Evolutionary conservation across 306 rosid species (phyloP), one percentile per base, ranked within the genome.

Genomic region (Quercus cerris): DNA sequence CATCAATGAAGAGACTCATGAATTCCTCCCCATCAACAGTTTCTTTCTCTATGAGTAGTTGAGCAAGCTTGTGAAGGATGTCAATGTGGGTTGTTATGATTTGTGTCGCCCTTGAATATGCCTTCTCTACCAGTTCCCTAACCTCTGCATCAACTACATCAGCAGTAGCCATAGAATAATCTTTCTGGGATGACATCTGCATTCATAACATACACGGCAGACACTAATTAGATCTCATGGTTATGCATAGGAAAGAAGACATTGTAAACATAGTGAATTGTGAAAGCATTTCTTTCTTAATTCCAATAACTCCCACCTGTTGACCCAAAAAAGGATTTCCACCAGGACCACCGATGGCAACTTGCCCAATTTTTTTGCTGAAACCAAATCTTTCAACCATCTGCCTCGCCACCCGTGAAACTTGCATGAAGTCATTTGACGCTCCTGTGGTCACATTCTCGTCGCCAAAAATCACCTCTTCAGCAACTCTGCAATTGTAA

Each of bases 281-380:
- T 9, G 46, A 30, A 35, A 33, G 44, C 44, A 74, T 4, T 9
- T 18, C n/a, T 8, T 9, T 23, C 41, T 27, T 22, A 14, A 63
- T 3, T 73, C 49, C 20, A 22, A 0, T 61, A 52, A 7, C 23
- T n/a, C 25, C 85, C 85, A 93, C 99, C 98, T 91, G 94, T 86
- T 96, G 99, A 78, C 99, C 99, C 84, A 96, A 82, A 90, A 96
- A 96, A 71, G 99, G 99, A 76, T 96, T 91, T 83, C 99, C 99
- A 2, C 99, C 99, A 51, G 95, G 81, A 20, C 93, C 94, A 1
- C 99, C 98, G 15, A 93, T 88, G 35, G 99, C 99, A 46, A 93
- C 79, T 82, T 96, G 99, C 56, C 99, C 99, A 27, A 96, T 93
- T 86, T 87, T 96, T 77, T 93, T 96, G 91, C 98, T 96, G 91